A percentile compares a stretch with the other conserved stretches of the same genome.
Evolutionary conservation across 192 early-diverging fungal genomes (phyloP).

Genomic region (Rhizoclosmatium sp.): DNA sequence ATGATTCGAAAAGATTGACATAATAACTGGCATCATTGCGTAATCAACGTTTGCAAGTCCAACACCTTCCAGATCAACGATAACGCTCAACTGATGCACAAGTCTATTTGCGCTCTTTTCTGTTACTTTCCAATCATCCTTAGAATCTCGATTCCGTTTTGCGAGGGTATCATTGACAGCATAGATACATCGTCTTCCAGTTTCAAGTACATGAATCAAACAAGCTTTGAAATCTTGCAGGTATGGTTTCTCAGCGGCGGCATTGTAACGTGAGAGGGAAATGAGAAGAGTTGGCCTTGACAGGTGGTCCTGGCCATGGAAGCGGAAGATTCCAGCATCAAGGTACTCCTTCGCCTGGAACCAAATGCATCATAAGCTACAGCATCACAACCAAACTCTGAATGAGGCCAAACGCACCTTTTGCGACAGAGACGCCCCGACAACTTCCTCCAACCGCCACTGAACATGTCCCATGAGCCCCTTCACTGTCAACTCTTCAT

Average conservation of each 20-base stretch:
- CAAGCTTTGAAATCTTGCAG: slow-evolving; percentile 33
- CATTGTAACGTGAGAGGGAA: slow-evolving; percentile 36
- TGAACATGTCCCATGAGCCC: slow-evolving; percentile 43
- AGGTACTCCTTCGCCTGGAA: slow-evolving; percentile 29
- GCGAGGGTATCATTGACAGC: slow-evolving; percentile 16
- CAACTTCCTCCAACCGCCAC: slow-evolving; percentile 48
- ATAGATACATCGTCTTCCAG: slow-evolving; percentile 32
- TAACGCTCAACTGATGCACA: slow-evolving; percentile 45
- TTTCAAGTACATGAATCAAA: slow-evolving; percentile 37
- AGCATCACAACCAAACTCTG: no score
- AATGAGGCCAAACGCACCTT: neutral
- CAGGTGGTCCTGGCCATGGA: slow-evolving; percentile 43
- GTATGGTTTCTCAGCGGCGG: slow-evolving; percentile 10
- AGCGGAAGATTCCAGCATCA: slow-evolving; percentile 47
- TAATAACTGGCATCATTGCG: slow-evolving; percentile 55
- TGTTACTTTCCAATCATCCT: neutral
- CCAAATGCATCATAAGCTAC: neutral
- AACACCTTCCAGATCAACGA: slow-evolving; percentile 57
- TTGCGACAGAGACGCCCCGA: neutral
- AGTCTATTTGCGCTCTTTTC: neutral
- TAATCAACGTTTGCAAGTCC: slow-evolving; percentile 54
- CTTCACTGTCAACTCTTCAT: slow-evolving; percentile 17
- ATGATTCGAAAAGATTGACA: slow-evolving; percentile 51
- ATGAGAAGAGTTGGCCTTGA: slow-evolving; percentile 49
- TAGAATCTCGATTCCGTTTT: neutral